Conservation (phyloP, 1,284 basidiomycete genomes). For the Rhodotorula sp. region DNA sequence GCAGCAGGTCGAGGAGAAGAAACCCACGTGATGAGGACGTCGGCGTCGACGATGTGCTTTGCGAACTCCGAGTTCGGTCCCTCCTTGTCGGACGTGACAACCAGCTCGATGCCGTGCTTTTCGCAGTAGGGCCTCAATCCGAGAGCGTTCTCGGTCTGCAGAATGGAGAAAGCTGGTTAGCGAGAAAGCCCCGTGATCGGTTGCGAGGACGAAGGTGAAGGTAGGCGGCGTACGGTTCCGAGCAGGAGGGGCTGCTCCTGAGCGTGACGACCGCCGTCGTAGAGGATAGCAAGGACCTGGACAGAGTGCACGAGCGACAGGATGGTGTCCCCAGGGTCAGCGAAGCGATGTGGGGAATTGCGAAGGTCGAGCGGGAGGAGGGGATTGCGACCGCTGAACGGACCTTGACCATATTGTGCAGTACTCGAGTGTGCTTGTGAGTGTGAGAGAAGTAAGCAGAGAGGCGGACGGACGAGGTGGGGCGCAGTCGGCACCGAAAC, state of each 20-base stretch:
- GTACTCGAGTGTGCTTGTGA: not conserved
- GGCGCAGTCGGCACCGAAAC: not conserved
- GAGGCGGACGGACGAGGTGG: not conserved
- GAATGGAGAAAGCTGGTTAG: slow-evolving; percentile 33
- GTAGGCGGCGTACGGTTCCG: slow-evolving; percentile 11
- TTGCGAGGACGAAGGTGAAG: slow-evolving; percentile 52
- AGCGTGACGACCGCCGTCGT: slow-evolving; percentile 64
- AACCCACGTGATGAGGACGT: slow-evolving; percentile 49
- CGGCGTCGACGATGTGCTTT: slow-evolving; percentile 74
- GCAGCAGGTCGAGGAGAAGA: not conserved
- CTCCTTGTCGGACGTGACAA: slow-evolving; percentile 82
- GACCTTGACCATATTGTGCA: slow-evolving; percentile 2
- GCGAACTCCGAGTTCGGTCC: slow-evolving; percentile 81
- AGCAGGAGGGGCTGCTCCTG: slow-evolving; percentile 55
- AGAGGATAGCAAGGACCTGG: slow-evolving; percentile 41
- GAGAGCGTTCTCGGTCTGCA: slow-evolving; percentile 77
- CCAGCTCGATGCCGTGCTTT: slow-evolving; percentile 71
- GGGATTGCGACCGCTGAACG: not conserved
- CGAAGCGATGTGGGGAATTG: not conserved
- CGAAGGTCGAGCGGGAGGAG: not conserved
- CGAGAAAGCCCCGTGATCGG: not conserved
- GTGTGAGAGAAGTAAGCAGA: not conserved
- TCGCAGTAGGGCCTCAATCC: slow-evolving; percentile 50
- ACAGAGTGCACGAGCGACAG: not conserved
- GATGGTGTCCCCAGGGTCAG: not conserved